Conservation (phyloP, 257 asterid species). For the Paraleonurus japonicus region DNA sequence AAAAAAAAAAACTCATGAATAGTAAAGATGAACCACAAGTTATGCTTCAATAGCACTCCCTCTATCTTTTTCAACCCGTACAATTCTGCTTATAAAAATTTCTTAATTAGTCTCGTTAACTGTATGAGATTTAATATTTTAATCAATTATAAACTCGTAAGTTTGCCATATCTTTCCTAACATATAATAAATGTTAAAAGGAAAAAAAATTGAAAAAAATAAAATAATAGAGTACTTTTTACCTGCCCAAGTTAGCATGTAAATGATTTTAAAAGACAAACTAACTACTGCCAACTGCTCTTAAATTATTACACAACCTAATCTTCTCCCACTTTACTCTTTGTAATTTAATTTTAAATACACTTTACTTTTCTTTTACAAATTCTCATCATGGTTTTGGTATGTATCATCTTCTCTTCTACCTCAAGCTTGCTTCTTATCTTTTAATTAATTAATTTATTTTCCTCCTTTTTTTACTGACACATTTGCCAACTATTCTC, state of each 20-base stretch:
- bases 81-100: too few species aligned
- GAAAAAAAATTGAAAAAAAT: background rate
- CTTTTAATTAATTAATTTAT: slow-evolving; percentile 7
- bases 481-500: slow-evolving; percentile 79
- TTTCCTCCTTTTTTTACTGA: slow-evolving; percentile 44
- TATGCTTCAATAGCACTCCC: background rate
- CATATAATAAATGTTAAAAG: background rate
- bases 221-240: slow-evolving; percentile 22
- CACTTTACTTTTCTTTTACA: slow-evolving; percentile 26
- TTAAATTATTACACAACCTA: slow-evolving; percentile 71
- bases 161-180: background rate
- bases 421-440: slow-evolving; percentile 55
- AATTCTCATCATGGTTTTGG: slow-evolving; percentile 28
- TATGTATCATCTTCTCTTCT: slow-evolving; percentile 62
- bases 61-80: background rate
- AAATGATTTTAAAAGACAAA: slow-evolving; percentile 52
- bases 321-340: slow-evolving; percentile 28
- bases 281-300: slow-evolving; percentile 80
- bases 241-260: slow-evolving; percentile 62
- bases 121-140: too few species aligned
- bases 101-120: too few species aligned
- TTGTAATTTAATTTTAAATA: slow-evolving; percentile 8
- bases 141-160: too few species aligned
- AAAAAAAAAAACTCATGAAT: background rate
- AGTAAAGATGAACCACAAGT: background rate